A percentile compares a stretch with the other conserved stretches of the same genome.
These are phyloP conservation scores for Lasiodiplodia sp. DNA, from an alignment of 2,329 filamentous ascomycete genomes.

Conservation along the genomic window DNA sequence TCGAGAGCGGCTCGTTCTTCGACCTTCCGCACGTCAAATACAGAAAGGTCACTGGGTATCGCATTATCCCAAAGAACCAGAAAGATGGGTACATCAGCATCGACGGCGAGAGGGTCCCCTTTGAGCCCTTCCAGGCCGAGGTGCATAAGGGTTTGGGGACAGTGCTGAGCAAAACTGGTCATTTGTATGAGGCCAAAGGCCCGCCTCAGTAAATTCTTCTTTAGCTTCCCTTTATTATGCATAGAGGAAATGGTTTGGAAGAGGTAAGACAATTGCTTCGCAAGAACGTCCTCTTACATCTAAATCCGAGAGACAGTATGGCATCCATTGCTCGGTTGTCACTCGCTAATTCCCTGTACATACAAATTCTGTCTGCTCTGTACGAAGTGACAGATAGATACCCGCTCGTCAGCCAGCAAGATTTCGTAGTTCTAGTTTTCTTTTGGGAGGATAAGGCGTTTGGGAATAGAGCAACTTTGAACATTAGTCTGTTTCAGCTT, in stretches of 20 bases:
- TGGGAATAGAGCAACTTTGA: background rate
- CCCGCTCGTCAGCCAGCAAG: constrained; percentile 2
- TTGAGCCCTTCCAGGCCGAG: constrained; percentile 90
- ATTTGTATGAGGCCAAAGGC: constrained; percentile 69
- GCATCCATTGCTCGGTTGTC: background rate
- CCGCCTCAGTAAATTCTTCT: background rate
- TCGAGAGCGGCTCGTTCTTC: constrained; percentile 79
- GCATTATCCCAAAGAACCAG: constrained; percentile 77
- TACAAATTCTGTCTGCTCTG: constrained; percentile 1
- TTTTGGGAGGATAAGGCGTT: background rate
- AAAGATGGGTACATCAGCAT: constrained; percentile 88
- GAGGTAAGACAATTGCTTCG: background rate
- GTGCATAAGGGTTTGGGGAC: constrained; percentile 83
- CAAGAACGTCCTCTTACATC: background rate
- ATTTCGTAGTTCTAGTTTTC: constrained; percentile 7
- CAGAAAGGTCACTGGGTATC: constrained; percentile 85
- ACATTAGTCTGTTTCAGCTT: background rate
- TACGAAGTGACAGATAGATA: constrained; percentile 22
- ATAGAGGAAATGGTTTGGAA: background rate
- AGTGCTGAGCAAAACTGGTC: constrained; percentile 78
- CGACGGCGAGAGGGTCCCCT: constrained; percentile 87
- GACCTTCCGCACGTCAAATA: constrained; percentile 80
- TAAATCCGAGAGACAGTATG: background rate
- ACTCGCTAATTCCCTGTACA: background rate
- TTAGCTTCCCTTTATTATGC: background rate